Percentiles rank a stretch among this genome's conserved stretches.
Conservation (phyloP, 2,329 filamentous ascomycete species). For the Ophidiomyces ophidiicola region DNA sequence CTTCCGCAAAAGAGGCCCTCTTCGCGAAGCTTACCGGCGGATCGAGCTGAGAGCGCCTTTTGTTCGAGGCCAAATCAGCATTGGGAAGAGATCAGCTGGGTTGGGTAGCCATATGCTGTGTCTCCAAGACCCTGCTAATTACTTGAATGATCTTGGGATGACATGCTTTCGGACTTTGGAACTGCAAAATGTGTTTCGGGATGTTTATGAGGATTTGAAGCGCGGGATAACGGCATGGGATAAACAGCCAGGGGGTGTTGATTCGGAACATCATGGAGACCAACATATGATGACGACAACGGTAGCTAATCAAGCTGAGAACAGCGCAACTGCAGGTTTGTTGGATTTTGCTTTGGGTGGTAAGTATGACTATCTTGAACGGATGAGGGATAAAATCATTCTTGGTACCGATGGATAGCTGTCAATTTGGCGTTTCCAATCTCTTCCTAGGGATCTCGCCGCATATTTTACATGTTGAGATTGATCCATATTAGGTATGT, state of each 20-base stretch:
- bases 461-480: too few species aligned
- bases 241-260: background rate
- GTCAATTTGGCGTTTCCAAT: background rate
- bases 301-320: background rate
- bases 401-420: background rate
- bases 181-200: slow-evolving; percentile 35
- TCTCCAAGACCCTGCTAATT: slow-evolving; percentile 49
- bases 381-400: slow-evolving; percentile 14
- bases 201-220: slow-evolving; percentile 21
- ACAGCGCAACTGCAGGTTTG: slow-evolving; percentile 6
- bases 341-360: slow-evolving; percentile 14
- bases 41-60: slow-evolving; percentile 17
- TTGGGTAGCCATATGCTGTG: slow-evolving; percentile 34
- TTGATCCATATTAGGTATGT: too few species aligned
- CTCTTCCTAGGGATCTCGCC: too few species aligned
- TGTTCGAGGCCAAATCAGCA: slow-evolving; percentile 30
- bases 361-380: slow-evolving; percentile 15
- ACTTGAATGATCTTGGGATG: slow-evolving; percentile 45
- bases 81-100: slow-evolving; percentile 27
- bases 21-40: background rate
- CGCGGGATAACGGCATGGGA: slow-evolving; percentile 21
- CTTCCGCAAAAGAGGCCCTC: slow-evolving; percentile 28
- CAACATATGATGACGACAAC: background rate
- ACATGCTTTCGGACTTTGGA: slow-evolving; percentile 40
- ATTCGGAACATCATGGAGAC: background rate